Conservation (phyloP, 352 stramenopile genomes). For the Phytophthora lateralis region DNA sequence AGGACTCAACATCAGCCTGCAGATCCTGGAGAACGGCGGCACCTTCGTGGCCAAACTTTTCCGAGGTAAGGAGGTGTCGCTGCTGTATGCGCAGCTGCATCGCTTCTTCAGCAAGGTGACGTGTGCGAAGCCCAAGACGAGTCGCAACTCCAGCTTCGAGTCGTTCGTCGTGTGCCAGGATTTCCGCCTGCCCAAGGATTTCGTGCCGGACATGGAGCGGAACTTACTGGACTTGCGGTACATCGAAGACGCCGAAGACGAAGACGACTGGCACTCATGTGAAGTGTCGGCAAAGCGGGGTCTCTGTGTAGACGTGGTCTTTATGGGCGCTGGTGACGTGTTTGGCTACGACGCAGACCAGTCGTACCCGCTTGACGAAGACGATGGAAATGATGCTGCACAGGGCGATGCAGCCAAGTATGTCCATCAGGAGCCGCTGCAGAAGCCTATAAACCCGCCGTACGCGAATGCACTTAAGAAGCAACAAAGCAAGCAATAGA, state of each 20-base stretch:
- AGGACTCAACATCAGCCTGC: constrained; percentile 80
- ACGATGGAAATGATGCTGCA: constrained; percentile 2
- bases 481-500: constrained; percentile 37
- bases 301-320: constrained; percentile 65
- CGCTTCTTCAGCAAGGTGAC: constrained; percentile 76
- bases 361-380: constrained; percentile 77
- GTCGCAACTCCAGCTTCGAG: constrained; percentile 87
- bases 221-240: constrained; percentile 78
- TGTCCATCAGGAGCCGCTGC: constrained; percentile 75
- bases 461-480: constrained; percentile 81
- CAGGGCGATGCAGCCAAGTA: constrained; percentile 39
- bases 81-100: constrained; percentile 73
- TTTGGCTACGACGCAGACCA: constrained; percentile 85
- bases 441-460: constrained; percentile 89
- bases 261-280: constrained; percentile 38
- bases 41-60: constrained; percentile 90
- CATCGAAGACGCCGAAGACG: constrained; percentile 44
- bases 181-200: constrained; percentile 59
- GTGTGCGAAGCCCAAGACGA: constrained; percentile 86
- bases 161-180: constrained; percentile 80
- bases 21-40: constrained; percentile 70
- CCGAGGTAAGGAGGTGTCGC: constrained; percentile 76
- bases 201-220: constrained; percentile 66
- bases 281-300: constrained; percentile 45
- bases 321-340: constrained; percentile 75